These are phyloP conservation scores for Vickermania ingenoplastis DNA, from an alignment of 208 protist species.

Conservation along the genomic window DNA sequence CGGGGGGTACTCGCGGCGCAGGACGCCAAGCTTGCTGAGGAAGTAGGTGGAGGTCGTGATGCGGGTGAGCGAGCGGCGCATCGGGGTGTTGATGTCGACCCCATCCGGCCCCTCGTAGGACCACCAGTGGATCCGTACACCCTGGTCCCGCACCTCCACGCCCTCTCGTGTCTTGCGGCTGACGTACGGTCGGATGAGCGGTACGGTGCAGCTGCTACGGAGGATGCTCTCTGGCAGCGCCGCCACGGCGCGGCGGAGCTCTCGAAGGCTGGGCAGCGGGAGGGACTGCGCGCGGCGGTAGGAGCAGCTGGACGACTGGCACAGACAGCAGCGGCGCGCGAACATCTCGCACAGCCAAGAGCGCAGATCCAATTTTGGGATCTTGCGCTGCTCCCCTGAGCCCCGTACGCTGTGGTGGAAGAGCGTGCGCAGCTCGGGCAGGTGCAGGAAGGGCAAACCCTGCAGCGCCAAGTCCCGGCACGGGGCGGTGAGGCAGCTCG, in stretches of 20 bases:
- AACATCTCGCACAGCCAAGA: slow-evolving; percentile 14
- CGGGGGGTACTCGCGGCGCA: slow-evolving; percentile 12
- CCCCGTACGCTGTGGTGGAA: not conserved
- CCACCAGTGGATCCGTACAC: slow-evolving; percentile 20
- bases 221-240: slow-evolving; percentile 24
- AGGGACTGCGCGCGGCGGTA: not conserved
- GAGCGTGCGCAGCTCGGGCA: slow-evolving; percentile 11
- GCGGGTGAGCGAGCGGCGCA: slow-evolving; percentile 6
- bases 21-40: slow-evolving; percentile 19
- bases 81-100: not conserved
- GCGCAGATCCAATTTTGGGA: slow-evolving; percentile 4
- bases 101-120: slow-evolving; percentile 4
- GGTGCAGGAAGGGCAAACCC: not conserved
- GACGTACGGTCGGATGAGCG: not conserved
- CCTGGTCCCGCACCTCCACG: not conserved
- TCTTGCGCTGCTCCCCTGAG: not conserved
- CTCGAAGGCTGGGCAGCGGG: slow-evolving; percentile 21
- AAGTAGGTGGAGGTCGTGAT: slow-evolving; percentile 26
- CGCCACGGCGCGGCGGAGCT: slow-evolving; percentile 29
- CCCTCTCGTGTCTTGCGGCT: not conserved
- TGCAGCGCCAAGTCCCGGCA: not conserved
- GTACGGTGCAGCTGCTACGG: slow-evolving; percentile 8
- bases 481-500: not conserved
- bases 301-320: not conserved
- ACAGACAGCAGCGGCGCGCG: slow-evolving; percentile 24